Percentiles rank a stretch among this genome's conserved stretches.
phyloP scores from a whole-genome alignment of 495 filamentous ascomycete species.

The Massariosphaeria phaeospora region DNA sequence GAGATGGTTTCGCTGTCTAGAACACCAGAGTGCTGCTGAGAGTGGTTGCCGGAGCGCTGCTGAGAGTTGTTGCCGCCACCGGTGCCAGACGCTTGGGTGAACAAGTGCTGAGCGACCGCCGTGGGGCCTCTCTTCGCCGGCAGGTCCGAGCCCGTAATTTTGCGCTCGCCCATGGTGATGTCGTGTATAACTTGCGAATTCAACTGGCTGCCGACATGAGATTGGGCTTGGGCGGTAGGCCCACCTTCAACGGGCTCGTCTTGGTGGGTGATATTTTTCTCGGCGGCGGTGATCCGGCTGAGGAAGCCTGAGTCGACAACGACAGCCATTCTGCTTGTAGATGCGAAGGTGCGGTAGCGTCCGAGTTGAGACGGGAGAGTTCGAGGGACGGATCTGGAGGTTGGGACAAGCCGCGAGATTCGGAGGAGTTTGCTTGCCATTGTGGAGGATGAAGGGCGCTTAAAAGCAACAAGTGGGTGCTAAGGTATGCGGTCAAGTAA shows the following conservation, averaged over 20 bases:
- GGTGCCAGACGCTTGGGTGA: not conserved
- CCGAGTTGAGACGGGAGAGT: not conserved
- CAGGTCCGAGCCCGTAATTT: slow-evolving; percentile 12
- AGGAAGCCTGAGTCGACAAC: slow-evolving; percentile 33
- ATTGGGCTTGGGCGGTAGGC: slow-evolving; percentile 35
- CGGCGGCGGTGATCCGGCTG: slow-evolving; percentile 28
- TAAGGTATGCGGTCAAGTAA: no score
- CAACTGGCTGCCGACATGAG: slow-evolving; percentile 30
- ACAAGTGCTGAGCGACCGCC: slow-evolving; percentile 1
- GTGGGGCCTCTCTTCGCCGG: slow-evolving; percentile 3
- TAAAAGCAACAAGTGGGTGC: no score
- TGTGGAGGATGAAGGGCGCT: no score
- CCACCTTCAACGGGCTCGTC: slow-evolving; percentile 24
- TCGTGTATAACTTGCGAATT: slow-evolving; percentile 32
- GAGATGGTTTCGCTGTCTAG: slow-evolving; percentile 16
- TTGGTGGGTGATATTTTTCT: slow-evolving; percentile 9
- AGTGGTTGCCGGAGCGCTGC: not conserved
- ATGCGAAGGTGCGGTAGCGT: not conserved
- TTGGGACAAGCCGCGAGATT: not conserved
- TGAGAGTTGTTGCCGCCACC: not conserved
- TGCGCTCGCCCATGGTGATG: slow-evolving; percentile 37
- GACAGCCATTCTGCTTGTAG: slow-evolving; percentile 8
- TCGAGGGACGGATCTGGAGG: not conserved
- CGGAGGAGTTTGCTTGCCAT: slow-evolving; percentile 1
- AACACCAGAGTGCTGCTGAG: no score